phyloP scores from a whole-genome alignment of 2,329 filamentous ascomycete genomes.

The Botrytis cinerea region DNA sequence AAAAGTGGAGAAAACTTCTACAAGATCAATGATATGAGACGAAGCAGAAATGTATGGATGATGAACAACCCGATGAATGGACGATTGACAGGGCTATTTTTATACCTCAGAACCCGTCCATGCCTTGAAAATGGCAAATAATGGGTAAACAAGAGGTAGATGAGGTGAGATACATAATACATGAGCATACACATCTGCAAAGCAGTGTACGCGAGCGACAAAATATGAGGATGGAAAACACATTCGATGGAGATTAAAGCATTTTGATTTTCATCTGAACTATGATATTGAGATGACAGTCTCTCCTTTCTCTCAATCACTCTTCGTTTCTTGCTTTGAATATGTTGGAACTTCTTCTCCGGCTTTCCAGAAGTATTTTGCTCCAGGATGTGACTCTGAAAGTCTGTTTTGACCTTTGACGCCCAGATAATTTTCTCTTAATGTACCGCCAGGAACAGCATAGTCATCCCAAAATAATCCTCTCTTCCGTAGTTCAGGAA shows the following conservation, averaged over 20 bases:
- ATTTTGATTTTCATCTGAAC: neutral
- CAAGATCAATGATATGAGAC: conserved; percentile 6
- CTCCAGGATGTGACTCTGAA: conserved; percentile 51
- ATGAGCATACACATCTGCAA: neutral
- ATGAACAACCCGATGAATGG: neutral
- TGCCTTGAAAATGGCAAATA: neutral
- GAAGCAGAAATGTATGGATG: conserved; percentile 17
- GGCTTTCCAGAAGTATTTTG: conserved; percentile 48
- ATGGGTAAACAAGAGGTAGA: neutral
- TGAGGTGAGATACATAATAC: neutral
- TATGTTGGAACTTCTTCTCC: conserved; percentile 33
- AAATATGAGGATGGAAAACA: neutral
- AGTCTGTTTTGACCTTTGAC: conserved; percentile 53
- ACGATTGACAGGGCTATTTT: conserved; percentile 16
- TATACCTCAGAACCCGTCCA: neutral
- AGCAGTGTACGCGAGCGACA: neutral
- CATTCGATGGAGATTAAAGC: neutral
- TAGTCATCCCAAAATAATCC: conserved; percentile 56
- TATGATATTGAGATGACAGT: neutral
- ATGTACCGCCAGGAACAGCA: conserved; percentile 57
- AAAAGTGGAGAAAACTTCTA: neutral
- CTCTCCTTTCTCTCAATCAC: neutral
- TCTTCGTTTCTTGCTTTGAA: conserved; percentile 5
- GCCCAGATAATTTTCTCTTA: conserved; percentile 61
- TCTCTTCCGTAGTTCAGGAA: conserved; percentile 62